Evolutionary conservation across 2,329 filamentous ascomycete genomes (phyloP).

Genomic region (Fusarium sacchari): DNA sequence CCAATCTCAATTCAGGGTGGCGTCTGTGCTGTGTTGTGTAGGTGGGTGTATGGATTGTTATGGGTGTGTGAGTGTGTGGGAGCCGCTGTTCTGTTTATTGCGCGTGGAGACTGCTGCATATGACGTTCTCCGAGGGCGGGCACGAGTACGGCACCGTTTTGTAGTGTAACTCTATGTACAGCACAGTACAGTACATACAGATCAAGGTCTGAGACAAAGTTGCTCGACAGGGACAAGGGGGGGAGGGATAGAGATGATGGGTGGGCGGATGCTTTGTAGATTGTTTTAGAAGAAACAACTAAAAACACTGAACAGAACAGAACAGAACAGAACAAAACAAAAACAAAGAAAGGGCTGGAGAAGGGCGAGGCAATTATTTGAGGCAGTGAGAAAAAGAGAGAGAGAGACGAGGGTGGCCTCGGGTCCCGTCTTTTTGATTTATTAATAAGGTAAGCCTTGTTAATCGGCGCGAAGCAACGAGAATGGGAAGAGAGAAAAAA

Average conservation of each 20-base stretch:
- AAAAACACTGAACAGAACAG: neutral
- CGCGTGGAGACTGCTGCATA: slow-evolving; percentile 38
- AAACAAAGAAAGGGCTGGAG: slow-evolving; percentile 10
- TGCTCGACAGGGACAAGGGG: slow-evolving; percentile 27
- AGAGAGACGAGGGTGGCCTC: neutral
- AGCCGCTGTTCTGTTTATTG: slow-evolving; percentile 32
- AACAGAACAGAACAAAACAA: neutral
- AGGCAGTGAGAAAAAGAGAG: neutral
- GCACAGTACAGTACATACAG: slow-evolving; percentile 16
- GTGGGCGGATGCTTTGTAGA: neutral
- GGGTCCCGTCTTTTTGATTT: slow-evolving; percentile 19
- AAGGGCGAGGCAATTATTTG: slow-evolving; percentile 13
- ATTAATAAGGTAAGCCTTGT: slow-evolving; percentile 38
- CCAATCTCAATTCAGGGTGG: slow-evolving; percentile 38
- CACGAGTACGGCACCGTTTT: slow-evolving; percentile 22
- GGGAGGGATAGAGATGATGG: slow-evolving; percentile 5
- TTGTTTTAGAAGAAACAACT: slow-evolving; percentile 9
- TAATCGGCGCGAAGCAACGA: slow-evolving; percentile 25
- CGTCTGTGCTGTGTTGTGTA: slow-evolving; percentile 30
- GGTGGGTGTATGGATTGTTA: slow-evolving; percentile 25
- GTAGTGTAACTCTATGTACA: slow-evolving; percentile 1
- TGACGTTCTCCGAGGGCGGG: slow-evolving; percentile 39
- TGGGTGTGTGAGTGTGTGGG: slow-evolving; percentile 6
- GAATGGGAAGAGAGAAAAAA: slow-evolving; percentile 16
- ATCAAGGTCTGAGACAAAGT: slow-evolving; percentile 29